Percentiles rank a stretch among this genome's conserved stretches.
Conservation (phyloP, 768 basidiomycete species). For the Boletus vermiculosoides region DNA sequence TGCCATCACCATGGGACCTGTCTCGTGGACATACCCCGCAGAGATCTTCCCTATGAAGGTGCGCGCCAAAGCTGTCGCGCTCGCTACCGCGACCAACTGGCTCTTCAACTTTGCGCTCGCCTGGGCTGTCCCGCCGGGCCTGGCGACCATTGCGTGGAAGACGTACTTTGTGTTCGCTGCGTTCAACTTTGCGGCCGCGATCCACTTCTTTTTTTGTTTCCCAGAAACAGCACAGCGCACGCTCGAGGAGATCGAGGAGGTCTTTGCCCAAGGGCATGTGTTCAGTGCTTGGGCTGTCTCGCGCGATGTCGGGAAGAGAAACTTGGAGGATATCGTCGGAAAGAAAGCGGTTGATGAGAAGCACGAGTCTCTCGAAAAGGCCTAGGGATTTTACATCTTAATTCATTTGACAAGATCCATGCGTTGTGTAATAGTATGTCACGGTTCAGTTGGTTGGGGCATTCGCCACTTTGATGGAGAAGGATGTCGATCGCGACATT, state of each 20-base stretch:
- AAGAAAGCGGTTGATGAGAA: constrained; percentile 15
- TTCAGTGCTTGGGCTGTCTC: constrained; percentile 73
- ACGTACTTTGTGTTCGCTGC: constrained; percentile 78
- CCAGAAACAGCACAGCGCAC: constrained; percentile 74
- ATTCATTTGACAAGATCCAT: not conserved
- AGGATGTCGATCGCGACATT: not conserved
- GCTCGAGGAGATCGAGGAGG: constrained; percentile 77
- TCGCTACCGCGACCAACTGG: constrained; percentile 52
- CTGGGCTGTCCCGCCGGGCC: constrained; percentile 71
- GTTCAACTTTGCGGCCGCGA: constrained; percentile 70
- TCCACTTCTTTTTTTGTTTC: constrained; percentile 77
- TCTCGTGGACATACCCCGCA: constrained; percentile 73
- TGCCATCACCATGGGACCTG: constrained; percentile 75
- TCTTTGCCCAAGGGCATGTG: constrained; percentile 65
- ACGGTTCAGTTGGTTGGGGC: not conserved
- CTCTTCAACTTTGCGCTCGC: constrained; percentile 73
- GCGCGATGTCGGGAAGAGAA: constrained; percentile 61
- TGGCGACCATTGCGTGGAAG: constrained; percentile 66
- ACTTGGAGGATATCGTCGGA: constrained; percentile 47
- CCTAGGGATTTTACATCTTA: not conserved
- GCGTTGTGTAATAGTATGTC: not conserved
- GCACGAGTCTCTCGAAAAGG: not conserved
- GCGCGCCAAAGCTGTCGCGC: constrained; percentile 57
- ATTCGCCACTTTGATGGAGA: not conserved
- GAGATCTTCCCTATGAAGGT: constrained; percentile 69